A percentile compares a stretch with the other conserved stretches of the same genome.
These are phyloP conservation scores for Fraxinus latifolia DNA, from an alignment of 305 asterid genomes.

Conservation along the genomic window DNA sequence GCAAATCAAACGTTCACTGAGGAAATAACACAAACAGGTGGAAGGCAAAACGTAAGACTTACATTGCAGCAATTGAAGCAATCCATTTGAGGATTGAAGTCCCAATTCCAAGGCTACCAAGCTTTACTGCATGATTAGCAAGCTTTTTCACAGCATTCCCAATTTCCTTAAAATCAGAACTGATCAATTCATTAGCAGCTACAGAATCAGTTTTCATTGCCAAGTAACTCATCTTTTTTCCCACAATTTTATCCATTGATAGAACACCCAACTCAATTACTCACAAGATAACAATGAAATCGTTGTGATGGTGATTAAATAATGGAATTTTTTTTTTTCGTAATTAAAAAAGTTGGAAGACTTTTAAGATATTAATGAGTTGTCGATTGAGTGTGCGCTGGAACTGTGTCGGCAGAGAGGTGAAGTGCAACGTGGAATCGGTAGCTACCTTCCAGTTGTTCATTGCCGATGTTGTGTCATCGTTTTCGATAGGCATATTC, in stretches of 20 bases:
- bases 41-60: conserved; percentile 15
- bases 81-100: conserved; percentile 75
- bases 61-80: conserved; percentile 82
- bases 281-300: not conserved
- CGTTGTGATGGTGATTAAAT: not conserved
- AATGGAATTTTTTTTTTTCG: not conserved
- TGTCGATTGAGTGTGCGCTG: not conserved
- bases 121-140: conserved; percentile 59
- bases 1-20: not conserved
- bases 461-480: not conserved
- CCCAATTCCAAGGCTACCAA: conserved; percentile 72
- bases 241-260: not conserved
- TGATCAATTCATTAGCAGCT: conserved; percentile 40
- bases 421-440: conserved; percentile 28
- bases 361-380: not conserved
- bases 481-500: not conserved
- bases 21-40: not conserved
- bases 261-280: not conserved
- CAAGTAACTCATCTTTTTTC: conserved; percentile 41
- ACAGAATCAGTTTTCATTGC: conserved; percentile 64
- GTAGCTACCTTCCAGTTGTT: not conserved
- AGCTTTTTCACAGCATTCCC: conserved; percentile 53
- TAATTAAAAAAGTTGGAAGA: not conserved
- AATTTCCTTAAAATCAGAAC: conserved; percentile 67
- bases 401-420: not conserved